phyloP scores from a whole-genome alignment of 192 early-diverging fungal species.

The Phycomyces blakesleeanus region DNA sequence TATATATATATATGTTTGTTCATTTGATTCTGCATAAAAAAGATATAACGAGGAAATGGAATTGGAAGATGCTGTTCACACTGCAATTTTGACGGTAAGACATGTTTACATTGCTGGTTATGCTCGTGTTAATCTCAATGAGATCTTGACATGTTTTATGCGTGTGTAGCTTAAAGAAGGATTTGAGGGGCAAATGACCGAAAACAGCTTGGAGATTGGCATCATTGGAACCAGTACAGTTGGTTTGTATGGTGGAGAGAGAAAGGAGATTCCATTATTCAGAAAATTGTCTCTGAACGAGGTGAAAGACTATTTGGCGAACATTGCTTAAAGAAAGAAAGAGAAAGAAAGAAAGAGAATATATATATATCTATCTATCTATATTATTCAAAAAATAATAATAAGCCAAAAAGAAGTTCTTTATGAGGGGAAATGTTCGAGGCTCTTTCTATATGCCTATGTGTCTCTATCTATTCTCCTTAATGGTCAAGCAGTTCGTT shows the following conservation, averaged over 20 bases:
- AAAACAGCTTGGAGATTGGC: slow-evolving; percentile 93
- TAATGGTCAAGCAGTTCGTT: neutral
- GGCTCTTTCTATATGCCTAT: neutral
- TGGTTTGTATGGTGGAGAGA: slow-evolving; percentile 51
- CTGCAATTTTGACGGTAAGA: slow-evolving; percentile 86
- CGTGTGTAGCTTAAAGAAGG: slow-evolving; percentile 80
- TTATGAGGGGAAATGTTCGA: neutral
- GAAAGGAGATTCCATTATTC: slow-evolving; percentile 67
- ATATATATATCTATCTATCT: neutral
- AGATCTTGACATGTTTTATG: slow-evolving; percentile 2
- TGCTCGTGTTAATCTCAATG: neutral
- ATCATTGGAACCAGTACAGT: slow-evolving; percentile 62
- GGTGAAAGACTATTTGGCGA: slow-evolving; percentile 97
- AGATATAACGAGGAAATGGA: slow-evolving; percentile 91
- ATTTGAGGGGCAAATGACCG: slow-evolving; percentile 98
- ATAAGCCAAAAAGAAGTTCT: neutral
- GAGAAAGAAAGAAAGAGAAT: neutral
- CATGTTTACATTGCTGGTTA: neutral
- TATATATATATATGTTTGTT: neutral
- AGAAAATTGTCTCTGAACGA: slow-evolving; percentile 77
- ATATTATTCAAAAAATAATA: neutral
- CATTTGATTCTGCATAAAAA: neutral
- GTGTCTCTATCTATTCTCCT: no score
- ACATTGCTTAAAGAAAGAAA: slow-evolving; percentile 65
- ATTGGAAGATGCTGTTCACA: slow-evolving; percentile 98